These are phyloP conservation scores for Suaeda aralocaspica DNA, from an alignment of 148 eudicot species.

Conservation along the genomic window DNA sequence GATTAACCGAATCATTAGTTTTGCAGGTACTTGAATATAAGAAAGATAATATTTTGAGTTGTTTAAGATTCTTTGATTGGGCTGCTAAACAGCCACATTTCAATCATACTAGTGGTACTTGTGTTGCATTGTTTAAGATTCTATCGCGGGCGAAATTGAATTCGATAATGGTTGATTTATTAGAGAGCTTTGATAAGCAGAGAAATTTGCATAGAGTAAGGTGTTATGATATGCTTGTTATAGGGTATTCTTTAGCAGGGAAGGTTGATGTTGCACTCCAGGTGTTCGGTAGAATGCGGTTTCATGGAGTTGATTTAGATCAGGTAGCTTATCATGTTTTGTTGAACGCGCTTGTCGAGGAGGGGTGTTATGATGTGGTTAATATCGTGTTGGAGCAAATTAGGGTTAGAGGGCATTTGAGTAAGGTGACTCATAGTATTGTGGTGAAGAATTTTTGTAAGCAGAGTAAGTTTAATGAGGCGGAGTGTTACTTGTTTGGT, in stretches of 20 bases:
- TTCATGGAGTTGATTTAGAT: constrained; percentile 59
- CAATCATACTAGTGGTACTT: constrained; percentile 51
- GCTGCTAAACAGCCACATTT: constrained; percentile 63
- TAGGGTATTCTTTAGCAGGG: constrained; percentile 83
- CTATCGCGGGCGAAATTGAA: constrained; percentile 43
- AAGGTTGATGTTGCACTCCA: constrained; percentile 68
- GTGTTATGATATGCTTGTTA: constrained; percentile 51
- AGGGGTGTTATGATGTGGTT: constrained; percentile 43
- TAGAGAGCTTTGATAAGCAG: constrained; percentile 34
- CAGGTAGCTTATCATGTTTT: constrained; percentile 55
- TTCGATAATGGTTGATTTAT: constrained; percentile 48
- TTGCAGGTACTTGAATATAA: constrained; percentile 46
- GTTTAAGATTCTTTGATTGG: constrained; percentile 90
- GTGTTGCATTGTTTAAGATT: constrained; percentile 57
- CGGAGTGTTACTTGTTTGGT: constrained; percentile 49
- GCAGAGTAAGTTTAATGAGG: constrained; percentile 50
- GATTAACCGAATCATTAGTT: constrained; percentile 38
- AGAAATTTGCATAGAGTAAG: constrained; percentile 23
- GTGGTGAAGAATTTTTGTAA: constrained; percentile 57
- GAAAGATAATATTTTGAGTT: constrained; percentile 43
- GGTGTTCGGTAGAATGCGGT: constrained; percentile 72
- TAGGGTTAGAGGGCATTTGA: constrained; percentile 38
- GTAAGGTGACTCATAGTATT: constrained; percentile 43
- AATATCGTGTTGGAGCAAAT: constrained; percentile 54
- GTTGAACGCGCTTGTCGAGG: constrained; percentile 63